Conservation (phyloP, 352 stramenopile species). For the Pythium aphanidermatum region DNA sequence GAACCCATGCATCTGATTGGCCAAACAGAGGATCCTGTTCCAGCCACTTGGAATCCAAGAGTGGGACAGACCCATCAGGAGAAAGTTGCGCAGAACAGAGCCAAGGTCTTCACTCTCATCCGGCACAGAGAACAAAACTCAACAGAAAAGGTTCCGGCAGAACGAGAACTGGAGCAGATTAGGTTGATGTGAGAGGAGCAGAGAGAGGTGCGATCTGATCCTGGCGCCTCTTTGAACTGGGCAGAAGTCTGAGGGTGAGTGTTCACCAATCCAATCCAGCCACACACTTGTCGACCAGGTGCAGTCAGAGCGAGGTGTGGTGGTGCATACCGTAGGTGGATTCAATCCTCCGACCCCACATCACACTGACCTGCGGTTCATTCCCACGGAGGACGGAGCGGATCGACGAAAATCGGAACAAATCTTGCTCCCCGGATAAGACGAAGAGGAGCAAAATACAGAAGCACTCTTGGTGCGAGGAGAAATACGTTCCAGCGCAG, state of each 20-base stretch:
- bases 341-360: neutral
- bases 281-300: neutral
- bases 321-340: slow-evolving; percentile 1
- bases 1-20: slow-evolving; percentile 13
- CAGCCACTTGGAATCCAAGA: slow-evolving; percentile 7
- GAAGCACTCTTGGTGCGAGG: too few relatives aligned
- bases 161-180: neutral
- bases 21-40: slow-evolving; percentile 19
- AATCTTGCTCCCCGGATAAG: too few relatives aligned
- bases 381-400: too few relatives aligned
- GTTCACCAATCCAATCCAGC: slow-evolving; percentile 16
- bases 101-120: neutral
- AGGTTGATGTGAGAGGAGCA: slow-evolving; percentile 16
- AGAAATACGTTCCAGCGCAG: too few relatives aligned
- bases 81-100: slow-evolving; percentile 1
- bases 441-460: too few relatives aligned
- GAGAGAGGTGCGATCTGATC: slow-evolving; percentile 18
- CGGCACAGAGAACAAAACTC: neutral
- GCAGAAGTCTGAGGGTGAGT: slow-evolving; percentile 10
- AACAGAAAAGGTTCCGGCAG: slow-evolving; percentile 9
- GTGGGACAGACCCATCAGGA: slow-evolving; percentile 1
- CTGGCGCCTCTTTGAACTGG: neutral
- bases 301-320: slow-evolving; percentile 3
- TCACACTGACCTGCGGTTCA: too few relatives aligned
- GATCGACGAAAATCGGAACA: too few relatives aligned